Evolutionary conservation across 768 basidiomycete genomes (phyloP).

Genomic region (Boletellus emodensis): DNA sequence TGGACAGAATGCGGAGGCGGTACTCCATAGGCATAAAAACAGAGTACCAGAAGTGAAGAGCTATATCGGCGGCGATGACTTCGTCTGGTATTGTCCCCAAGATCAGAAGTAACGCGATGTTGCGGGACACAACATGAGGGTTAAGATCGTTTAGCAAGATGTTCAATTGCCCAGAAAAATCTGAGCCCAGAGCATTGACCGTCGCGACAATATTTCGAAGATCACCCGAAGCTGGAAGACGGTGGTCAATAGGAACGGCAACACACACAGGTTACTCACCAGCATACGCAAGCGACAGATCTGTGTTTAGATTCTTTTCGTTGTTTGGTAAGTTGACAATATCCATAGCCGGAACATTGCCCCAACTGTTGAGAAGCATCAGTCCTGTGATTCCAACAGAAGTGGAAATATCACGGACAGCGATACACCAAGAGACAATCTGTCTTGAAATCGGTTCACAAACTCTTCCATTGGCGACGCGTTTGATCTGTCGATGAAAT

Average conservation of each 20-base stretch:
- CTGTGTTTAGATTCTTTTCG: constrained; percentile 12
- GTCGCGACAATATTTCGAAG: constrained; percentile 42
- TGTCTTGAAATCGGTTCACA: constrained; percentile 16
- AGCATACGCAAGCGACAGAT: constrained; percentile 24
- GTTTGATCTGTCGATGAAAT: constrained; percentile 10
- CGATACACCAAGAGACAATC: constrained; percentile 24
- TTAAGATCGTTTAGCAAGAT: constrained; percentile 42
- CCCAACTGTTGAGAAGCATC: constrained; percentile 23
- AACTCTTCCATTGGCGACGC: constrained; percentile 11
- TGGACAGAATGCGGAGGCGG: constrained; percentile 15
- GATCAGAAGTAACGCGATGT: constrained; percentile 40
- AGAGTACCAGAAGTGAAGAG: constrained; percentile 49
- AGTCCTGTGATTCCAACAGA: background rate
- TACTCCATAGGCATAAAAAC: constrained; percentile 37
- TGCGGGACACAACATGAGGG: constrained; percentile 33
- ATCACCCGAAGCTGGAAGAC: constrained; percentile 44
- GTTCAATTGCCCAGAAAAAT: constrained; percentile 38
- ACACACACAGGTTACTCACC: constrained; percentile 11
- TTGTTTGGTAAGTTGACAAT: constrained; percentile 27
- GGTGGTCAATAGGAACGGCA: background rate
- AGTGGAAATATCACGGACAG: constrained; percentile 12
- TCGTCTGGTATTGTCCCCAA: constrained; percentile 35
- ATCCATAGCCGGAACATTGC: constrained; percentile 35
- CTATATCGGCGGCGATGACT: constrained; percentile 37
- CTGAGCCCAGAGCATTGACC: constrained; percentile 38